phyloP scores from a whole-genome alignment of 176 grass and related monocot genomes.

The Bothriochloa decipiens region DNA sequence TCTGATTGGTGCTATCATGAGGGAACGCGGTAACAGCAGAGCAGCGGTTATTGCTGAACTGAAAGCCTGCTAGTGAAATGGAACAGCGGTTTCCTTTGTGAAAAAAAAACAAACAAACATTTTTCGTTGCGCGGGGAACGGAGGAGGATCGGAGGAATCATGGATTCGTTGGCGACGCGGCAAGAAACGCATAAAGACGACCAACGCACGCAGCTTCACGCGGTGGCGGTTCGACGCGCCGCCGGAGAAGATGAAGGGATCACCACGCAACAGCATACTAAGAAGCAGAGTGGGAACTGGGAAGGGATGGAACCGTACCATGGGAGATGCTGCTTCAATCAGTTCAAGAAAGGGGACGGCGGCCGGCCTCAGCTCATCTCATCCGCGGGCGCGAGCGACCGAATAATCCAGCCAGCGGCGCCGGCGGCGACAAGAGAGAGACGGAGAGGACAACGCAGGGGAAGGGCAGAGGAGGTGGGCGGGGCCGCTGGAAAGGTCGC shows the following conservation, averaged over 20 bases:
- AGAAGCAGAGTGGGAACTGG: not conserved
- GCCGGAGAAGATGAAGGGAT: not conserved
- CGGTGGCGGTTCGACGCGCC: not conserved
- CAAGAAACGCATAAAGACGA: constrained; percentile 46
- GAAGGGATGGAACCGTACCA: not conserved
- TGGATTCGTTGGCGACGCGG: constrained; percentile 22
- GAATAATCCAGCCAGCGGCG: not conserved
- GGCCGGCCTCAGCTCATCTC: not conserved
- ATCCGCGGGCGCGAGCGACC: not conserved
- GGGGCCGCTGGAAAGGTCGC: not conserved
- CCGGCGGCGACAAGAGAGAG: not conserved
- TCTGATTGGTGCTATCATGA: not conserved
- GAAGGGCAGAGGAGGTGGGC: not conserved
- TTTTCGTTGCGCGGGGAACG: not conserved
- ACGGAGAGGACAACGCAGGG: not conserved
- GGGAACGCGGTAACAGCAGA: not conserved
- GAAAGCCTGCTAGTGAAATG: not conserved
- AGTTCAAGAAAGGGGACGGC: not conserved
- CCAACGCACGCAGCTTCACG: not conserved
- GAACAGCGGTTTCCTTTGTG: constrained; percentile 22
- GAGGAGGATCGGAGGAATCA: not conserved
- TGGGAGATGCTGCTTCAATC: not conserved
- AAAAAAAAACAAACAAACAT: not conserved
- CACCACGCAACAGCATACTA: not conserved
- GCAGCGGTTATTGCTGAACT: not conserved